Percentiles rank a stretch among this genome's conserved stretches.
Conservation (phyloP, 495 filamentous ascomycete genomes). For the Glutinoglossum americanum region DNA sequence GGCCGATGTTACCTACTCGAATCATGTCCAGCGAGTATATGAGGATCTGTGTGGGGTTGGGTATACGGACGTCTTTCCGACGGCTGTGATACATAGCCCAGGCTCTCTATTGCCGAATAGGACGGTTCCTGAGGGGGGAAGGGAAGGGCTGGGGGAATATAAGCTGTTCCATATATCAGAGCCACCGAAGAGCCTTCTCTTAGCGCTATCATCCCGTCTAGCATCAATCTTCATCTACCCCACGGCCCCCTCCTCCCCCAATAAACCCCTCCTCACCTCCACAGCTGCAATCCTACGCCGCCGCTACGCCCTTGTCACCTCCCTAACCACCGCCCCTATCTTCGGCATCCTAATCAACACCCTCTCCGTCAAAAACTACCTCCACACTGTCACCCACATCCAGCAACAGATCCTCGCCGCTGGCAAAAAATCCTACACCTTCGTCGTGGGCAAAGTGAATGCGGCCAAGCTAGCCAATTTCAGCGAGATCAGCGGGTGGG, state of each 20-base stretch:
- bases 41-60: conserved; percentile 31
- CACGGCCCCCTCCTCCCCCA: conserved; percentile 18
- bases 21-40: conserved; percentile 37
- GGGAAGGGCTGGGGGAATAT: conserved; percentile 40
- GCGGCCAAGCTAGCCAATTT: conserved; percentile 94
- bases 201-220: conserved; percentile 72
- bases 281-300: conserved; percentile 46
- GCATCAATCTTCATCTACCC: conserved; percentile 57
- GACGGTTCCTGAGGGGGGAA: conserved; percentile 27
- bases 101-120: conserved; percentile 75
- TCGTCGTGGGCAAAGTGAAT: conserved; percentile 92
- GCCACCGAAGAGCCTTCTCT: conserved; percentile 63
- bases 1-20: conserved; percentile 72
- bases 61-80: conserved; percentile 46
- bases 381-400: conserved; percentile 53
- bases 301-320: conserved; percentile 68
- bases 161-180: conserved; percentile 76
- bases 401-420: conserved; percentile 44
- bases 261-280: conserved; percentile 24
- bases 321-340: conserved; percentile 57
- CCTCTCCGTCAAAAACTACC: conserved; percentile 73
- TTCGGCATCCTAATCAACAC: conserved; percentile 94
- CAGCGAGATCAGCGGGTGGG: conserved; percentile 83
- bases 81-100: conserved; percentile 56
- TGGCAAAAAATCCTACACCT: conserved; percentile 84